Percentiles rank a stretch among this genome's conserved stretches.
These are phyloP conservation scores for Magnusiomyces tetraspermus DNA, from an alignment of 1,139 yeast species.

Conservation along the genomic window DNA sequence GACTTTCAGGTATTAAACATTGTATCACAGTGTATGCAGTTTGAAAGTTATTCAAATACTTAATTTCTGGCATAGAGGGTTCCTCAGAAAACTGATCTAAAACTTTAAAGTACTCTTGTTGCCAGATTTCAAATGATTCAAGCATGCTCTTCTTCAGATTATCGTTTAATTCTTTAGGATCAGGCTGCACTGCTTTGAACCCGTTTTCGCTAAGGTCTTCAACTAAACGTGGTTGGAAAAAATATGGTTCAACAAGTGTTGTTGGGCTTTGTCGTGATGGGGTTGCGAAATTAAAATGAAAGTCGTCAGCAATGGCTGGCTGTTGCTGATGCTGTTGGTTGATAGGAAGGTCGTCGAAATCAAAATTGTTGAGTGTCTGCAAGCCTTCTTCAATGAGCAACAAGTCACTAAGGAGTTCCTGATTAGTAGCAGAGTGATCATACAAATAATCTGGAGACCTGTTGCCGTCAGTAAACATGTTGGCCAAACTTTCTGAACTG, in stretches of 20 bases:
- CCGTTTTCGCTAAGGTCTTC: not conserved
- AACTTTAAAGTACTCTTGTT: not conserved
- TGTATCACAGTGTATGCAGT: not conserved
- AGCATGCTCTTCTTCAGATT: not conserved
- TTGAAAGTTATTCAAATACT: not conserved
- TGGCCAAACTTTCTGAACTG: not conserved
- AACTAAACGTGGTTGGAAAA: too few relatives aligned
- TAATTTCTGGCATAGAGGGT: not conserved
- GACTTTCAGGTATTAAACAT: not conserved
- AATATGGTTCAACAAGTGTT: too few relatives aligned
- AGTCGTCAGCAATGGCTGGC: not conserved
- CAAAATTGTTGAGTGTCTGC: not conserved
- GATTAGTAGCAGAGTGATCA: not conserved
- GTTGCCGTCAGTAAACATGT: not conserved
- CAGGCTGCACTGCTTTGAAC: not conserved
- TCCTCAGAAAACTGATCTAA: not conserved
- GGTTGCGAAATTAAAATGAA: too few relatives aligned
- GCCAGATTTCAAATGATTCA: not conserved
- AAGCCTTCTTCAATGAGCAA: constrained; percentile 1
- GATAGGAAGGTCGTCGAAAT: not conserved
- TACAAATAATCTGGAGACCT: not conserved
- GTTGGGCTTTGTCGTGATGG: too few relatives aligned
- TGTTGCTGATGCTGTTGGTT: not conserved
- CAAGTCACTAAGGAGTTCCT: not conserved
- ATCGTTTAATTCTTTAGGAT: not conserved